These are phyloP conservation scores for Nephelium lappaceum DNA, from an alignment of 345 rosid genomes.

Conservation along the genomic window DNA sequence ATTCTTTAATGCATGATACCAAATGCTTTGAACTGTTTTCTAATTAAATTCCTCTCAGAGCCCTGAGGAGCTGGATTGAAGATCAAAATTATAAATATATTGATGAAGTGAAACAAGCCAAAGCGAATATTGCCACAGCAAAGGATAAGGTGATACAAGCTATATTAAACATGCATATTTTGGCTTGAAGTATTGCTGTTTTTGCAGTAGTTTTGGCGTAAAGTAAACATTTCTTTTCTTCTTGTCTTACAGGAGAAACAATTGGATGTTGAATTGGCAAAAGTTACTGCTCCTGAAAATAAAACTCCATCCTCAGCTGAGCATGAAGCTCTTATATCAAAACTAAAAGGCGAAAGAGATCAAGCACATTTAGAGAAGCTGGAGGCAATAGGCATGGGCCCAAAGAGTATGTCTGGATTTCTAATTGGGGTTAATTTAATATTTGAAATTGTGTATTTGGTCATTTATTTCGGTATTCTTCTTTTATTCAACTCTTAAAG, in stretches of 20 bases:
- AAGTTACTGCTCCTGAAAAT: constrained; percentile 46
- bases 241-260: constrained; percentile 52
- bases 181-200: constrained; percentile 13
- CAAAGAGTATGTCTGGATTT: constrained; percentile 42
- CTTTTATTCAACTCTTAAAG: no score
- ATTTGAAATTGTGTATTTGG: neutral
- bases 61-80: constrained; percentile 62
- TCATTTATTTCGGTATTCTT: neutral
- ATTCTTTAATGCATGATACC: neutral
- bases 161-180: neutral
- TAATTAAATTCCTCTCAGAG: constrained; percentile 31
- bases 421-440: constrained; percentile 11
- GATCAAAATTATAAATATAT: constrained; percentile 41
- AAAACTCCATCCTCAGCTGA: constrained; percentile 54
- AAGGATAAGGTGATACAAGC: constrained; percentile 57
- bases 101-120: constrained; percentile 56
- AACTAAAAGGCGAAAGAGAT: constrained; percentile 52
- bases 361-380: constrained; percentile 53
- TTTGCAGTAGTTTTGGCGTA: neutral
- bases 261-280: constrained; percentile 44
- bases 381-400: constrained; percentile 38
- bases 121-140: constrained; percentile 50
- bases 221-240: neutral
- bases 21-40: neutral
- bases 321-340: constrained; percentile 46